phyloP scores from a whole-genome alignment of 2,329 filamentous ascomycete genomes.

The Phaeosphaeria sp. region DNA sequence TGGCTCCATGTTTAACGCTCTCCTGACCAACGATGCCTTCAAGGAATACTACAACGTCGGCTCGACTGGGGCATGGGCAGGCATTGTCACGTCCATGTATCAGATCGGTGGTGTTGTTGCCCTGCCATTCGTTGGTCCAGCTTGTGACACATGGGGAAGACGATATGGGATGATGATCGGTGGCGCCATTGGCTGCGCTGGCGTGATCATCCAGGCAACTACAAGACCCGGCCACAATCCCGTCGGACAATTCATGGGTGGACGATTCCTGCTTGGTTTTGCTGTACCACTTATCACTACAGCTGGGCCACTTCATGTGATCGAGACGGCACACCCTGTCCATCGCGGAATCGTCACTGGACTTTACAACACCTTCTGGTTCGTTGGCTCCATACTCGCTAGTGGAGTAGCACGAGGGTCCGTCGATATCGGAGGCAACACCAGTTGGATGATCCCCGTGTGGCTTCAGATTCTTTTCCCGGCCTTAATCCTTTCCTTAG shows the following conservation, averaged over 20 bases:
- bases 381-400: constrained; percentile 46
- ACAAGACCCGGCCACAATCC: constrained; percentile 50
- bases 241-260: constrained; percentile 60
- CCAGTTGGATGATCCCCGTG: constrained; percentile 31
- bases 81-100: constrained; percentile 56
- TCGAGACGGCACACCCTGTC: constrained; percentile 67
- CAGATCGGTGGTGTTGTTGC: constrained; percentile 56
- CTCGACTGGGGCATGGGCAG: constrained; percentile 53
- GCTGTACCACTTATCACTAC: constrained; percentile 64
- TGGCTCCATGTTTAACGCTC: constrained; percentile 62
- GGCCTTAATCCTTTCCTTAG: constrained; percentile 52
- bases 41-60: constrained; percentile 51
- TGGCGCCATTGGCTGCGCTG: constrained; percentile 56
- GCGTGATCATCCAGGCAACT: constrained; percentile 57
- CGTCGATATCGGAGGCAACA: constrained; percentile 21
- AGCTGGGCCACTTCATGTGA: constrained; percentile 65
- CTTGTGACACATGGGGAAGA: constrained; percentile 53
- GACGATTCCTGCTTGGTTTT: constrained; percentile 66
- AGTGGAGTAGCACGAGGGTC: constrained; percentile 33
- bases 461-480: constrained; percentile 38
- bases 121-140: constrained; percentile 56
- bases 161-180: constrained; percentile 60
- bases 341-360: constrained; percentile 59
- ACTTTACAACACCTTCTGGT: constrained; percentile 55
- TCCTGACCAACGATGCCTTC: constrained; percentile 56